phyloP scores from a whole-genome alignment of 73 alveolate genomes.

The Loxodes magnus region DNA sequence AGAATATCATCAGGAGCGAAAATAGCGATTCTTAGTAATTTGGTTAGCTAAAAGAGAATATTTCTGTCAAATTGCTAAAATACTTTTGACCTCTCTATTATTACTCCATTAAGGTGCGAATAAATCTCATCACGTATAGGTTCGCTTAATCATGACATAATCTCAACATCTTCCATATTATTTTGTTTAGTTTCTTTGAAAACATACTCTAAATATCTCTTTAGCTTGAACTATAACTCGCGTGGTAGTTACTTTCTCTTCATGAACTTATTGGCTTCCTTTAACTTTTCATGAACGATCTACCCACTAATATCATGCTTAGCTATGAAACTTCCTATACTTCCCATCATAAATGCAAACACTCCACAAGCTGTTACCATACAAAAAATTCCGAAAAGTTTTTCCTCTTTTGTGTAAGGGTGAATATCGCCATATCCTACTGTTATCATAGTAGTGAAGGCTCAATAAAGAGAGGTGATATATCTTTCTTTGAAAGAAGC shows the following conservation, averaged over 20 bases:
- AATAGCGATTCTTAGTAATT: conserved; percentile 47
- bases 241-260: conserved; percentile 34
- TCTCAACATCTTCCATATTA: conserved; percentile 34
- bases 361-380: conserved; percentile 25
- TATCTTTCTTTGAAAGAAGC: conserved; percentile 9
- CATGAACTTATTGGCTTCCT: conserved; percentile 45
- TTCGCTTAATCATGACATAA: conserved; percentile 17
- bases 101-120: conserved; percentile 20
- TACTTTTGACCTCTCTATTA: conserved; percentile 10
- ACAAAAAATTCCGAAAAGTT: conserved; percentile 9
- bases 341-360: conserved; percentile 26
- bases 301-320: conserved; percentile 8
- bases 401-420: conserved; percentile 15
- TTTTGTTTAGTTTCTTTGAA: conserved; percentile 35
- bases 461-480: conserved; percentile 21
- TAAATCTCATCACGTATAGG: conserved; percentile 28
- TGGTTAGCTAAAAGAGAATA: conserved; percentile 22
- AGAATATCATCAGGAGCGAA: conserved; percentile 64
- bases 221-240: conserved; percentile 42
- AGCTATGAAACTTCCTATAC: conserved; percentile 13
- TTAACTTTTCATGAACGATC: too few relatives aligned
- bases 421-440: conserved; percentile 48
- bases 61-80: conserved; percentile 11
- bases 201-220: conserved; percentile 42
- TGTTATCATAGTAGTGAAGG: conserved; percentile 40